phyloP scores from a whole-genome alignment of 331 rosid genomes.

The Quercus tomentella region DNA sequence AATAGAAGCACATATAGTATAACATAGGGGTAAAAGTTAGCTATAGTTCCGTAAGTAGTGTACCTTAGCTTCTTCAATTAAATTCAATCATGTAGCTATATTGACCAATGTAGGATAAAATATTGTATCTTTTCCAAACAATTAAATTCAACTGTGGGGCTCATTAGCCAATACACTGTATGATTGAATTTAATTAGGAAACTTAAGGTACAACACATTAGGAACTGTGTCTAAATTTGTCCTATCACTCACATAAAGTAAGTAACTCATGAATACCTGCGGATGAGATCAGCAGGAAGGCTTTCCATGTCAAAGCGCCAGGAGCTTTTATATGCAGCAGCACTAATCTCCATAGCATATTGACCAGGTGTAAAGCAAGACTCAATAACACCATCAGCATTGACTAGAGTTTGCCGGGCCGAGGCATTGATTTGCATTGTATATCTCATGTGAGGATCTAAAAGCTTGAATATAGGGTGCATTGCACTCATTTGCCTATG shows the following conservation, averaged over 20 bases:
- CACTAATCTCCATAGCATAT: constrained; percentile 78
- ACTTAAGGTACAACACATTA: too few species aligned
- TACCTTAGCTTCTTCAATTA: too few species aligned
- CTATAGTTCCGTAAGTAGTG: too few species aligned
- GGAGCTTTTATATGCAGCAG: constrained; percentile 61
- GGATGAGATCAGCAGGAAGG: constrained; percentile 85
- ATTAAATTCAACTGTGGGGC: too few species aligned
- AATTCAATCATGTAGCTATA: too few species aligned
- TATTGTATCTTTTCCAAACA: too few species aligned
- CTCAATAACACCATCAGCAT: constrained; percentile 73
- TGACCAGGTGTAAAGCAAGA: constrained; percentile 92
- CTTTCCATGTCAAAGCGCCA: constrained; percentile 90
- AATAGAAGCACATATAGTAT: not conserved
- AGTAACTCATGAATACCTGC: constrained; percentile 39
- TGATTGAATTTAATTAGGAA: too few species aligned
- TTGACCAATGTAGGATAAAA: too few species aligned
- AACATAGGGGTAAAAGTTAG: too few species aligned
- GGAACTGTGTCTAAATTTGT: not conserved
- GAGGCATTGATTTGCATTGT: constrained; percentile 76
- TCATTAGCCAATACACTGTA: too few species aligned
- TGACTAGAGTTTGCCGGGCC: constrained; percentile 76
- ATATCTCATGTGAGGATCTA: constrained; percentile 97
- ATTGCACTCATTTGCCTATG: constrained; percentile 91
- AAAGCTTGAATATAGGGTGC: constrained; percentile 85
- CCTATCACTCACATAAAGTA: not conserved